phyloP scores from a whole-genome alignment of 2,329 filamentous ascomycete genomes.

The Capronia americana region DNA sequence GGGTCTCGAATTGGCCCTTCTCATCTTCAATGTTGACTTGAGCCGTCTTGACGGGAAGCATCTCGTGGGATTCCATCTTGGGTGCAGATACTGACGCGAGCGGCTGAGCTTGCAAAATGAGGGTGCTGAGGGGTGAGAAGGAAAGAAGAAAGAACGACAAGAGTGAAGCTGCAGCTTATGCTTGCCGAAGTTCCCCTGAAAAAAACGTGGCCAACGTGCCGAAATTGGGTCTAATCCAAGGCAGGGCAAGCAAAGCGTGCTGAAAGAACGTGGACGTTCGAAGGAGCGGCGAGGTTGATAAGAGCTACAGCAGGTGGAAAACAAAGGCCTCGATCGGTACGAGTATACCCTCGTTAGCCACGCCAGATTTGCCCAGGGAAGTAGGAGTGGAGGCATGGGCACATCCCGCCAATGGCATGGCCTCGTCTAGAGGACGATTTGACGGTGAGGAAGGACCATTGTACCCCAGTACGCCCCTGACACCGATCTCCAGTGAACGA shows the following conservation, averaged over 20 bases:
- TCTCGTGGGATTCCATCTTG: conserved; percentile 25
- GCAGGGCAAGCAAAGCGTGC: conserved; percentile 5
- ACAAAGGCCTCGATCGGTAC: background rate
- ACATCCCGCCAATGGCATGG: conserved; percentile 8
- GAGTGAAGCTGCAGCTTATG: conserved; percentile 8
- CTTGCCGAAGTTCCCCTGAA: conserved; percentile 15
- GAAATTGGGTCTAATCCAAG: conserved; percentile 8
- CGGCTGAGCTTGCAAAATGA: background rate
- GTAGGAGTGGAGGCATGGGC: background rate
- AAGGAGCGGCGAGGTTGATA: conserved; percentile 10
- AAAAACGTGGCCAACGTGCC: conserved; percentile 20
- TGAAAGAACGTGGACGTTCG: background rate
- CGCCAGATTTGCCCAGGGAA: background rate
- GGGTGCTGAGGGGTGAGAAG: background rate
- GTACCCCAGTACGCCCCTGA: conserved; percentile 2
- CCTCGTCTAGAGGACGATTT: background rate
- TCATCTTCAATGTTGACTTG: conserved; percentile 20
- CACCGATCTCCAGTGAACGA: background rate
- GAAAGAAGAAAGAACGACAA: conserved; percentile 14
- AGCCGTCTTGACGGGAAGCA: conserved; percentile 23
- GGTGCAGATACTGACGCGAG: background rate
- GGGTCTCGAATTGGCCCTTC: conserved; percentile 2
- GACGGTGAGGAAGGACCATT: conserved; percentile 3
- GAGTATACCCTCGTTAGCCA: conserved; percentile 1
- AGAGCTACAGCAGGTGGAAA: background rate